phyloP scores from a whole-genome alignment of 2,329 filamentous ascomycete species.

The Hymenoscyphus fructigenus region DNA sequence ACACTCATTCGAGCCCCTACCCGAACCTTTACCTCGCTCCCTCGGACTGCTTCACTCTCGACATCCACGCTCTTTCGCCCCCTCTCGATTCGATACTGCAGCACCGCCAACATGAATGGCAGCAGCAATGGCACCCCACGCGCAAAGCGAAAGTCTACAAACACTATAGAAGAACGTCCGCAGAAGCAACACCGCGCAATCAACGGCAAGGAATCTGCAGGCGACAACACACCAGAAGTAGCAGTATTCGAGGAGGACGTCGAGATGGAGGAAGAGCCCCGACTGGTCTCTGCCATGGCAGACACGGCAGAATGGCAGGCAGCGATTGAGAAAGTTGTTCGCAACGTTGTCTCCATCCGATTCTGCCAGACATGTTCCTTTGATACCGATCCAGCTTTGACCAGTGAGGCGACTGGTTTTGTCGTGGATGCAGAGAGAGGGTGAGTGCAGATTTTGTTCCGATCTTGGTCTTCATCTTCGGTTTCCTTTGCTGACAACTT shows the following conservation, averaged over 20 bases:
- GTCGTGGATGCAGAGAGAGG: slow-evolving; percentile 93
- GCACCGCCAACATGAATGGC: slow-evolving; percentile 30
- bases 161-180: slow-evolving; percentile 31
- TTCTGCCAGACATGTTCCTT: slow-evolving; percentile 98
- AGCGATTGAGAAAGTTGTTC: slow-evolving; percentile 90
- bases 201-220: slow-evolving; percentile 38
- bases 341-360: slow-evolving; percentile 96
- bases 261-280: slow-evolving; percentile 37
- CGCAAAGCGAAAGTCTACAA: slow-evolving; percentile 36
- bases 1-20: neutral
- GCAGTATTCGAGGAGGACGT: slow-evolving; percentile 34
- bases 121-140: slow-evolving; percentile 27
- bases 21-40: neutral
- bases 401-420: slow-evolving; percentile 95
- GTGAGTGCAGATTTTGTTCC: slow-evolving; percentile 34
- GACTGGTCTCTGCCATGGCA: slow-evolving; percentile 40
- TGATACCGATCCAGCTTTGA: slow-evolving; percentile 91
- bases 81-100: neutral
- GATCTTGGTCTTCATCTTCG: neutral
- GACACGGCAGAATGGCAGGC: slow-evolving; percentile 86
- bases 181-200: slow-evolving; percentile 36
- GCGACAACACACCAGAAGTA: slow-evolving; percentile 37
- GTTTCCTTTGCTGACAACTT: slow-evolving; percentile 29
- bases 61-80: neutral
- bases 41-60: neutral